Evolutionary conservation across 1,284 basidiomycete genomes (phyloP).

Genomic region (Ceratorhiza oryzae-sativae): DNA sequence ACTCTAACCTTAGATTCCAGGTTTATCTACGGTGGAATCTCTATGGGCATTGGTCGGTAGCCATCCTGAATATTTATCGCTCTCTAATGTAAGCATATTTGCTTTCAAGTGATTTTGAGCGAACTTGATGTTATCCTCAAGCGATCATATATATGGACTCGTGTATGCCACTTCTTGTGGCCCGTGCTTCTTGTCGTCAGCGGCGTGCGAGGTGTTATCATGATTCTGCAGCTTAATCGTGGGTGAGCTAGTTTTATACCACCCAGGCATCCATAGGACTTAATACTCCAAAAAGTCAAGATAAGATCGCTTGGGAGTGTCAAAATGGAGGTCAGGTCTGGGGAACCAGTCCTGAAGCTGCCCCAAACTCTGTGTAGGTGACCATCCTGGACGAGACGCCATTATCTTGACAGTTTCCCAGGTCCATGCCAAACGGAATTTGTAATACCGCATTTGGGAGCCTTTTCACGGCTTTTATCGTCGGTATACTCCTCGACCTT

Average conservation of each 20-base stretch:
- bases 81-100: constrained; percentile 65
- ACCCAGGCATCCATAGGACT: constrained; percentile 29
- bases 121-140: constrained; percentile 47
- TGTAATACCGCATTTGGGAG: constrained; percentile 70
- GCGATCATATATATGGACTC: constrained; percentile 76
- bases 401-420: neutral
- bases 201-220: constrained; percentile 71
- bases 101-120: neutral
- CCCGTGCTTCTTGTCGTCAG: constrained; percentile 72
- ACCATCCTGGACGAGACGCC: constrained; percentile 43
- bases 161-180: constrained; percentile 74
- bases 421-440: constrained; percentile 64
- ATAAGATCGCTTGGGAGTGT: constrained; percentile 79
- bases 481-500: constrained; percentile 69
- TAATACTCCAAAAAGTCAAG: constrained; percentile 55
- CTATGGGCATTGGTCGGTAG: constrained; percentile 64
- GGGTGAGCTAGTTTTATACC: constrained; percentile 57
- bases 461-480: constrained; percentile 72
- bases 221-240: constrained; percentile 75
- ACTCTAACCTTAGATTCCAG: constrained; percentile 50
- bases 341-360: constrained; percentile 58
- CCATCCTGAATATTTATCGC: constrained; percentile 67
- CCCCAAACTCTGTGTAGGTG: constrained; percentile 49
- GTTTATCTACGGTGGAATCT: constrained; percentile 79
- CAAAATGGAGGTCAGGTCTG: constrained; percentile 74